Evolutionary conservation across 2,329 filamentous ascomycete species (phyloP), one percentile per base, ranked within the genome.

Genomic region (Aureobasidium pullulans): DNA sequence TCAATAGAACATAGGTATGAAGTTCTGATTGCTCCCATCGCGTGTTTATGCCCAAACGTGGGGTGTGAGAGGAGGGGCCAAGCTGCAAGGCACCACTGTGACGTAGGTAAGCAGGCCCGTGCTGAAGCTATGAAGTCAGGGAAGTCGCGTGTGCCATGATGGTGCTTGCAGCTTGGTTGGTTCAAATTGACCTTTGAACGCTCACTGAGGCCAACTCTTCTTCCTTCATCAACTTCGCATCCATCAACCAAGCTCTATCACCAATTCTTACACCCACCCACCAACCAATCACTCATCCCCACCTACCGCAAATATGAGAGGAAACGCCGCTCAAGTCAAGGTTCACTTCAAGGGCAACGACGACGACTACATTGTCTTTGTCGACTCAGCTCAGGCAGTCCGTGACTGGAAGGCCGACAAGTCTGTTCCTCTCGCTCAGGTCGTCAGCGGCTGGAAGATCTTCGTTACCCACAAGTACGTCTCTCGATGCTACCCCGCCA

Each of bases 401-500:
- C 79, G 89, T 75, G 86, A 93, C 74, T 97, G 93, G 93, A 84
- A 86, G 79, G 77, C 72, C 4, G 93, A 97, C 79, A 85, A 84
- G 71, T 86, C 82, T 32, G 78, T 94, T 32, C 88, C 94, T 39
- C 77, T 97, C 49, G 82, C 89, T 1, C 86, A 96, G 69, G 92
- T 99, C 60, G 82, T 97, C 59, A 90, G 86, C 61, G 82, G 88
- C 7, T 97, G 90, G 81, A 89, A 96, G 81, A 81, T 99, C 70
- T 96, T 96, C 70, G 79, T 88, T 44, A 96, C 91, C 37, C 89
- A 95, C 79, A 88, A 87, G 92, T 96, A 81, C 77, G 88, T 79
- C 64, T 61, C 40, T 42, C 34, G 59, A 50, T 50, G 37, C 48
- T 52, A 48, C 58, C 58, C 36, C 58, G 36, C 32, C 42, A 48